These are phyloP conservation scores for Jackrogersella multiformis DNA, from an alignment of 495 filamentous ascomycete species.

Conservation along the genomic window DNA sequence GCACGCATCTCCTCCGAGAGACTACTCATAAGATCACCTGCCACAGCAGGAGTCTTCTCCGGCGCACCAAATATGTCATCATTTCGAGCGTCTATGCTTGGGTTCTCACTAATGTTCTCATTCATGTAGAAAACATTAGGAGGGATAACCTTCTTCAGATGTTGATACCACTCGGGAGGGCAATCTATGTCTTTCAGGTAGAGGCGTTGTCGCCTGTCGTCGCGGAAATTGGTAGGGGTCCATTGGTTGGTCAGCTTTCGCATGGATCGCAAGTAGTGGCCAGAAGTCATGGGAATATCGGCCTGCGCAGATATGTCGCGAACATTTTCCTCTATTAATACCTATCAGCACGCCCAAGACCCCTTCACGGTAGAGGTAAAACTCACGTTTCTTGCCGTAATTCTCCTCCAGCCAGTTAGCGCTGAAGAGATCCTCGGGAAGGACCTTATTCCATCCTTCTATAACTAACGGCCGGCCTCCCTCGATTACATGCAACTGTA, in stretches of 20 bases:
- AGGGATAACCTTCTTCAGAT: slow-evolving; percentile 79
- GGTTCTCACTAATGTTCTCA: slow-evolving; percentile 68
- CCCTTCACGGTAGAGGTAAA: neutral
- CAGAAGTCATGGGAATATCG: slow-evolving; percentile 80
- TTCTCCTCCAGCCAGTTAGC: slow-evolving; percentile 78
- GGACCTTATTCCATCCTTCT: slow-evolving; percentile 79
- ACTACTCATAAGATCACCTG: slow-evolving; percentile 93
- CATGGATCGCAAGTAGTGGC: slow-evolving; percentile 89
- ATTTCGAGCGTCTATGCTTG: slow-evolving; percentile 36
- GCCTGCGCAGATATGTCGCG: slow-evolving; percentile 75
- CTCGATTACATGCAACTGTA: slow-evolving; percentile 80
- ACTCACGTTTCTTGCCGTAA: slow-evolving; percentile 76
- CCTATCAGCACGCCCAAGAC: slow-evolving; percentile 20
- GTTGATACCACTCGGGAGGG: slow-evolving; percentile 81
- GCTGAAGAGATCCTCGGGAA: slow-evolving; percentile 75
- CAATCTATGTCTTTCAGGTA: slow-evolving; percentile 98
- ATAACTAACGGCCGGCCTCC: slow-evolving; percentile 87
- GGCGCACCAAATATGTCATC: slow-evolving; percentile 61
- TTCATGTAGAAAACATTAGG: slow-evolving; percentile 86
- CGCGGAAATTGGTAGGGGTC: slow-evolving; percentile 70
- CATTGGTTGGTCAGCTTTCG: slow-evolving; percentile 78
- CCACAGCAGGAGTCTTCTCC: slow-evolving; percentile 51
- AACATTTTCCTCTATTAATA: slow-evolving; percentile 65
- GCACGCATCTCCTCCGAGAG: slow-evolving; percentile 86
- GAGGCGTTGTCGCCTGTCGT: slow-evolving; percentile 78